These are phyloP conservation scores for Talaromyces sp. DNA, from an alignment of 2,329 filamentous ascomycete genomes.

Conservation along the genomic window DNA sequence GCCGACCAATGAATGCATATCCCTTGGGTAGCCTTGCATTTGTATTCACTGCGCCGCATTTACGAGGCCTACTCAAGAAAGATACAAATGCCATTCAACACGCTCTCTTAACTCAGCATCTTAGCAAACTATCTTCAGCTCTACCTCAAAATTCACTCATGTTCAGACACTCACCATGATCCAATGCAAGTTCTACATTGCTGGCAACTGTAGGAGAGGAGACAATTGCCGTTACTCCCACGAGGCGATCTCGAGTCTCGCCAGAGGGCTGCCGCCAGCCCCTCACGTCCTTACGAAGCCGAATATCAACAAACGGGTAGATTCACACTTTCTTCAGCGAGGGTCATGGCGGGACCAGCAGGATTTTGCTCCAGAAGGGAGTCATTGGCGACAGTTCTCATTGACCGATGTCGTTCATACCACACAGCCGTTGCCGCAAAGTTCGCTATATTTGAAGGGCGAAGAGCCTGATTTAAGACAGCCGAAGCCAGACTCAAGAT, in stretches of 20 bases:
- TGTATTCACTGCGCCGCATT: too few species aligned
- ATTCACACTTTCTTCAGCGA: background rate
- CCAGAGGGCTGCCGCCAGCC: background rate
- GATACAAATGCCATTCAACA: too few species aligned
- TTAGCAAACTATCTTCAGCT: background rate
- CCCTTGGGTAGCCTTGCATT: too few species aligned
- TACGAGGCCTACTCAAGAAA: too few species aligned
- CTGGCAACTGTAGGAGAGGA: constrained; percentile 7
- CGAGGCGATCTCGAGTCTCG: background rate
- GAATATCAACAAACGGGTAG: background rate
- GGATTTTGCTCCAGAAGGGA: background rate
- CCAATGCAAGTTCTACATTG: background rate
- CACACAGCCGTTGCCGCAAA: background rate
- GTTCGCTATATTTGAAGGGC: background rate
- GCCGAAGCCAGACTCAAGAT: background rate
- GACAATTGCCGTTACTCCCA: background rate
- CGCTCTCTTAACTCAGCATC: background rate
- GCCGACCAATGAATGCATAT: too few species aligned
- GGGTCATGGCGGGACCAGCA: background rate
- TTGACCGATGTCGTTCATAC: background rate
- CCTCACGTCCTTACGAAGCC: background rate
- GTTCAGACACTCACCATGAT: too few species aligned
- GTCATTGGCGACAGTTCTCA: background rate
- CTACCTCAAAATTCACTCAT: background rate
- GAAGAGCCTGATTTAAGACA: background rate